Conservation (phyloP, 805 yeast species). For the Geotrichum ghanense region DNA sequence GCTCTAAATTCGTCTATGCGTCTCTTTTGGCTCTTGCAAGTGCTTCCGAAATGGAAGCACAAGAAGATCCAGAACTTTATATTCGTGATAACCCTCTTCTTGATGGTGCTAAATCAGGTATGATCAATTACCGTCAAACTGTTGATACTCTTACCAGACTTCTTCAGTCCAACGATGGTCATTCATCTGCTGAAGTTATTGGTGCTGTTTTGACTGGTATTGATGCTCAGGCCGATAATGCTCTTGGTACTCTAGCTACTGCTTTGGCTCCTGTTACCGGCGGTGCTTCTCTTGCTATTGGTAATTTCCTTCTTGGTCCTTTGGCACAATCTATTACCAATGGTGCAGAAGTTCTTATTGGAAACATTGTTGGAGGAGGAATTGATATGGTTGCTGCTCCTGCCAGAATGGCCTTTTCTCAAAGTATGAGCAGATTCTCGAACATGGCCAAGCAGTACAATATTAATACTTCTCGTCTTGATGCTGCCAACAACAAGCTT, state of each 20-base stretch:
- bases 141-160: slow-evolving; percentile 4
- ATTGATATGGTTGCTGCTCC: slow-evolving; percentile 9
- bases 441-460: background rate
- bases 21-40: no score
- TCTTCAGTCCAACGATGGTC: background rate
- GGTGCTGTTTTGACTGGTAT: slow-evolving; percentile 13
- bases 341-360: slow-evolving; percentile 16
- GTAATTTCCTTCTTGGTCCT: slow-evolving; percentile 12
- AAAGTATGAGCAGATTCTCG: background rate
- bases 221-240: slow-evolving; percentile 17
- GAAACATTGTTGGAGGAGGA: slow-evolving; percentile 12
- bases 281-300: slow-evolving; percentile 9
- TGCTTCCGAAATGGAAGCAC: no score
- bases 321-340: slow-evolving; percentile 15
- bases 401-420: slow-evolving; percentile 2
- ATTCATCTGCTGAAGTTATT: slow-evolving; percentile 11
- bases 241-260: slow-evolving; percentile 9
- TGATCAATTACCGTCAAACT: slow-evolving; percentile 14
- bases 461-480: background rate
- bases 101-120: slow-evolving; percentile 10
- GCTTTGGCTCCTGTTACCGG: slow-evolving; percentile 9
- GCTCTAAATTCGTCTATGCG: no score
- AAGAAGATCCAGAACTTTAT: no score
- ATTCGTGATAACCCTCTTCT: slow-evolving; percentile 1
- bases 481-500: background rate